Evolutionary conservation across 768 basidiomycete species (phyloP).

Genomic region (Porpolomopsis calyptriformis): DNA sequence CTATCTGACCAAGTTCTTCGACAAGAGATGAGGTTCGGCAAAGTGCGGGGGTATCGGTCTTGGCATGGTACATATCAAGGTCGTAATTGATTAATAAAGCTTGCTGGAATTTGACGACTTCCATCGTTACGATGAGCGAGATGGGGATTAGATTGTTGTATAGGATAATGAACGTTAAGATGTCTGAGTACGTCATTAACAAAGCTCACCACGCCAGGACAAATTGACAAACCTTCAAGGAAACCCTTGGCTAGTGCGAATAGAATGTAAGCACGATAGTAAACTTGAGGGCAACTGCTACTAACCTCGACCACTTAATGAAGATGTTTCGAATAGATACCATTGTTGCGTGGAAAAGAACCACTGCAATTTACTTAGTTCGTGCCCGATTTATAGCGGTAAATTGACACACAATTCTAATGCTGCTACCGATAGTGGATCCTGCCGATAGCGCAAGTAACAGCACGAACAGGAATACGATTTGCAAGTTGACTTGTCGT

Average conservation of each 20-base stretch:
- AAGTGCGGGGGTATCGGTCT: conserved; percentile 90
- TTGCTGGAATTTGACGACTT: conserved; percentile 98
- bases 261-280: conserved; percentile 3
- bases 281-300: conserved; percentile 5
- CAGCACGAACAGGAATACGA: conserved; percentile 86
- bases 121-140: conserved; percentile 98
- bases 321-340: conserved; percentile 67
- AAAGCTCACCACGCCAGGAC: conserved; percentile 2
- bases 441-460: conserved; percentile 82
- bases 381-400: background rate
- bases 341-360: conserved; percentile 80
- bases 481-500: conserved; percentile 90
- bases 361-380: conserved; percentile 33
- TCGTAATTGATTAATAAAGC: conserved; percentile 95
- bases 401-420: conserved; percentile 38
- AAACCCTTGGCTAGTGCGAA: conserved; percentile 66
- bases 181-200: conserved; percentile 43
- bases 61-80: conserved; percentile 95
- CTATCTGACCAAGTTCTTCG: conserved; percentile 96
- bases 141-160: conserved; percentile 99
- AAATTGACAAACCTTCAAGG: conserved; percentile 54
- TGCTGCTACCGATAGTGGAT: conserved; percentile 85
- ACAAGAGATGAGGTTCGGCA: conserved; percentile 98
- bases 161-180: conserved; percentile 94
- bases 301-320: conserved; percentile 56